These are phyloP conservation scores for Aspergillus tamarii DNA, from an alignment of 2,329 filamentous ascomycete species.

Conservation along the genomic window DNA sequence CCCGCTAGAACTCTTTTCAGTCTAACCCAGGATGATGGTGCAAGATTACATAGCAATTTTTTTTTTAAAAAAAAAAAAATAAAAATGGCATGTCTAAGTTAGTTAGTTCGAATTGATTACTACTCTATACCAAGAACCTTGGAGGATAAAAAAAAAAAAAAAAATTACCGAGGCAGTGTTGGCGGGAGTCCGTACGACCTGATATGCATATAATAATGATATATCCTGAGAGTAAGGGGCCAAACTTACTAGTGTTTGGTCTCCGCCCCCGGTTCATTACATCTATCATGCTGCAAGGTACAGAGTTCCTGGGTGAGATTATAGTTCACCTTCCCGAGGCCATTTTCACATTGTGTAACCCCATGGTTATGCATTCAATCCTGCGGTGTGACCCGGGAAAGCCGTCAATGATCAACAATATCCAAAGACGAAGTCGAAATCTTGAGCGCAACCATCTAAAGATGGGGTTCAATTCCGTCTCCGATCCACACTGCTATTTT, in stretches of 20 bases:
- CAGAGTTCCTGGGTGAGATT: neutral
- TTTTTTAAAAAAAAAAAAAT: too few species aligned
- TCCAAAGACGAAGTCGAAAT: neutral
- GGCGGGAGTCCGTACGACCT: neutral
- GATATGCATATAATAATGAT: neutral
- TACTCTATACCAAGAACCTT: neutral
- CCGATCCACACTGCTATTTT: conserved; percentile 6
- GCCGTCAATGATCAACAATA: neutral
- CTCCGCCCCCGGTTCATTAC: neutral
- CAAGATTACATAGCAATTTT: neutral
- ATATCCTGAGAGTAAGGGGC: neutral
- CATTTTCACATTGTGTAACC: neutral
- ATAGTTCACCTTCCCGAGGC: neutral
- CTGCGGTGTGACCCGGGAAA: neutral
- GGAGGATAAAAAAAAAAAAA: neutral
- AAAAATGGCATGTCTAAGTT: neutral
- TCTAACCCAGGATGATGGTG: neutral
- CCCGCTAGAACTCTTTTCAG: neutral
- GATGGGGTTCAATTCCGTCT: neutral
- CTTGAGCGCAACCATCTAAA: neutral
- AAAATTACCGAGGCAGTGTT: neutral
- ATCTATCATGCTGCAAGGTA: conserved; percentile 5
- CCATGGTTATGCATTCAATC: neutral
- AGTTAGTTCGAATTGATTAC: neutral
- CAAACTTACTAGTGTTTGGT: neutral